Evolutionary conservation across 2,329 filamentous ascomycete species (phyloP).

Genomic region (Colletotrichum cuscutae): DNA sequence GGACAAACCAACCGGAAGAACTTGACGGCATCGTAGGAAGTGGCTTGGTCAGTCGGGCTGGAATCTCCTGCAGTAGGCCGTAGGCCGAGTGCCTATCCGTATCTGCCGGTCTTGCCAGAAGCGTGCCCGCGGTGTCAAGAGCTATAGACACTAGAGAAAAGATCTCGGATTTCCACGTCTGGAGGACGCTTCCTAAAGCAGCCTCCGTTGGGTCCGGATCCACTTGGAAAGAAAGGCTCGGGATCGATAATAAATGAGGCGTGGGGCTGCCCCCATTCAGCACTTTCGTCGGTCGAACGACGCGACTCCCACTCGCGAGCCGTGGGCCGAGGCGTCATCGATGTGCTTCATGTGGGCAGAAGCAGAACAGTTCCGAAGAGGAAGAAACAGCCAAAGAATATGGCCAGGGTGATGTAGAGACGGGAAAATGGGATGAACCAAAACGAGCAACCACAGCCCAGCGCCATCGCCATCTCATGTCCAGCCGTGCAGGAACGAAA

Average conservation of each 20-base stretch:
- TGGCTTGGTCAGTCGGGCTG: background rate
- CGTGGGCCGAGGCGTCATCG: slow-evolving; percentile 20
- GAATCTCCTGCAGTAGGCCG: background rate
- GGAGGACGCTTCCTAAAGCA: slow-evolving; percentile 1
- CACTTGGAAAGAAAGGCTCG: slow-evolving; percentile 16
- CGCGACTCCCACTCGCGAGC: slow-evolving; percentile 8
- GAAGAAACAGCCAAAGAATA: background rate
- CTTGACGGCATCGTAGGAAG: slow-evolving; percentile 5
- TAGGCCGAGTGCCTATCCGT: background rate
- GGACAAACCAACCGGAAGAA: slow-evolving; percentile 3
- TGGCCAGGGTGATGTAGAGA: background rate
- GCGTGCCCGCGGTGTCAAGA: background rate
- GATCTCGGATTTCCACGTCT: background rate
- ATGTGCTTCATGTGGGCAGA: background rate
- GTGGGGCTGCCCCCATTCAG: slow-evolving; percentile 22
- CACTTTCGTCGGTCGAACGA: slow-evolving; percentile 11
- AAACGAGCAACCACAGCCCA: background rate
- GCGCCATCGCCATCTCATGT: slow-evolving; percentile 4
- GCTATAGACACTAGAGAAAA: background rate
- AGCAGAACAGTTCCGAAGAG: background rate
- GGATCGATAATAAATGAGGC: slow-evolving; percentile 24
- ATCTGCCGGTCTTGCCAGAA: background rate
- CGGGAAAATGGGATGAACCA: slow-evolving; percentile 19
- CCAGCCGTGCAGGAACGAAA: background rate
- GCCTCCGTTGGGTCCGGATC: background rate